Evolutionary conservation across 805 yeast species (phyloP).

Genomic region (Wickerhamiella parazyma): DNA sequence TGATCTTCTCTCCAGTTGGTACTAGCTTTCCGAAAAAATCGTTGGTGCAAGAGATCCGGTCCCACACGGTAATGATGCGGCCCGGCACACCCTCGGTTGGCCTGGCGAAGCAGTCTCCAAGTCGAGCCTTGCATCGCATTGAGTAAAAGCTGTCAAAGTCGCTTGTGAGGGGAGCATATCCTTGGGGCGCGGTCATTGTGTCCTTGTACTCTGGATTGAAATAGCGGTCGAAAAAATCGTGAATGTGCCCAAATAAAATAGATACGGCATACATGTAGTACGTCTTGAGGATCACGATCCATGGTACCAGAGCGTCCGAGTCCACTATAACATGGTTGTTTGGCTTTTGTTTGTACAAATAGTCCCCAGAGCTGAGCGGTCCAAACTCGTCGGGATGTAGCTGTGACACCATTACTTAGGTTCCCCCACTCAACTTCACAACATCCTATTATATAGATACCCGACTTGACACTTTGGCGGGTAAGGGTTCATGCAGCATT

Average conservation of each 20-base stretch:
- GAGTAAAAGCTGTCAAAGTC: constrained; percentile 89
- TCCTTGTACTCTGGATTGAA: constrained; percentile 53
- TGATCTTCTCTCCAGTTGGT: constrained; percentile 64
- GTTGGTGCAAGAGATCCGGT: constrained; percentile 38
- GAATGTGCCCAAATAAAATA: constrained; percentile 77
- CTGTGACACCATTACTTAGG: neutral
- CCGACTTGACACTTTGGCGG: neutral
- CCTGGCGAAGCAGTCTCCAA: constrained; percentile 89
- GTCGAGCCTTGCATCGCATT: constrained; percentile 76
- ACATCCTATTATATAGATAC: neutral
- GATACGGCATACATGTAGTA: constrained; percentile 72
- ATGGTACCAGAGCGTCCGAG: constrained; percentile 78
- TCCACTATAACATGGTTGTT: constrained; percentile 29
- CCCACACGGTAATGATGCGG: constrained; percentile 67
- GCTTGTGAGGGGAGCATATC: constrained; percentile 91
- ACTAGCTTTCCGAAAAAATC: constrained; percentile 48
- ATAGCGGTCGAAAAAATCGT: constrained; percentile 72
- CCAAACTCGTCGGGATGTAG: constrained; percentile 49
- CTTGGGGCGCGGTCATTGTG: constrained; percentile 62
- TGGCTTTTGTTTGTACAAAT: constrained; percentile 50
- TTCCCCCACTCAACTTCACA: neutral
- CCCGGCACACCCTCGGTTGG: constrained; percentile 99
- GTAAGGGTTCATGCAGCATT: neutral
- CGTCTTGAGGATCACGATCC: constrained; percentile 63
- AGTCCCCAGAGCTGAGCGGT: constrained; percentile 45